Percentiles rank a stretch among this genome's conserved stretches.
Evolutionary conservation across 345 rosid species (phyloP).

Genomic region (Brassica incana): DNA sequence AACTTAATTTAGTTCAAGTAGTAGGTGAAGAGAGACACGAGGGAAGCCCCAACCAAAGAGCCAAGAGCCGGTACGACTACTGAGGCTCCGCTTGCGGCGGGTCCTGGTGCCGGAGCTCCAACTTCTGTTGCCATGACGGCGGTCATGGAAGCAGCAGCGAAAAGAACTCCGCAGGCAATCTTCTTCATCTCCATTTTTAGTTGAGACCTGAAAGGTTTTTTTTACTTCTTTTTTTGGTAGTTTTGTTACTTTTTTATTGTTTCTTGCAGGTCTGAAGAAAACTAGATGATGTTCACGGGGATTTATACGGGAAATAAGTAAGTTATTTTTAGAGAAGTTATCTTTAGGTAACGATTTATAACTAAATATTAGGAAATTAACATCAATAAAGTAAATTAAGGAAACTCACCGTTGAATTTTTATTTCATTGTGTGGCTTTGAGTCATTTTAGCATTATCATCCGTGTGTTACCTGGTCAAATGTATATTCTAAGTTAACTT

Average conservation of each 20-base stretch:
- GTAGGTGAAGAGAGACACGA: slow-evolving; percentile 60
- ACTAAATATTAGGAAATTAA: background rate
- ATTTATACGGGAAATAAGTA: slow-evolving; percentile 16
- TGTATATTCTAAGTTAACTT: background rate
- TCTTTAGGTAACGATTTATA: slow-evolving; percentile 8
- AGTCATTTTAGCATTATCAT: slow-evolving; percentile 18
- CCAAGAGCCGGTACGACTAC: slow-evolving; percentile 57
- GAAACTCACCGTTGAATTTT: background rate
- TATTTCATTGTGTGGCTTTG: slow-evolving; percentile 17
- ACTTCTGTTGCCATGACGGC: slow-evolving; percentile 51
- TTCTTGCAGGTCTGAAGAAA: slow-evolving; percentile 39
- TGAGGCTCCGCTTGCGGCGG: slow-evolving; percentile 40
- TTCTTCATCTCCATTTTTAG: slow-evolving; percentile 70
- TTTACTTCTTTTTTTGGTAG: background rate
- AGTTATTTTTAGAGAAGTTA: slow-evolving; percentile 4
- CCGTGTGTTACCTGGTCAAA: slow-evolving; percentile 11
- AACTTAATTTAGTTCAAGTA: slow-evolving; percentile 49
- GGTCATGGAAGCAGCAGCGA: slow-evolving; percentile 59
- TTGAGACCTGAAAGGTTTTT: slow-evolving; percentile 35
- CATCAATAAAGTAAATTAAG: background rate
- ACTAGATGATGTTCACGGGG: background rate
- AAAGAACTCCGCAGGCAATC: slow-evolving; percentile 54
- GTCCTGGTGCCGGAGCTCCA: slow-evolving; percentile 47
- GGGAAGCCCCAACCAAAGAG: slow-evolving; percentile 61
- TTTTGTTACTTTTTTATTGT: slow-evolving; percentile 5